phyloP scores from a whole-genome alignment of 1,139 yeast genomes.

The Arxiozyma slooffiae region DNA sequence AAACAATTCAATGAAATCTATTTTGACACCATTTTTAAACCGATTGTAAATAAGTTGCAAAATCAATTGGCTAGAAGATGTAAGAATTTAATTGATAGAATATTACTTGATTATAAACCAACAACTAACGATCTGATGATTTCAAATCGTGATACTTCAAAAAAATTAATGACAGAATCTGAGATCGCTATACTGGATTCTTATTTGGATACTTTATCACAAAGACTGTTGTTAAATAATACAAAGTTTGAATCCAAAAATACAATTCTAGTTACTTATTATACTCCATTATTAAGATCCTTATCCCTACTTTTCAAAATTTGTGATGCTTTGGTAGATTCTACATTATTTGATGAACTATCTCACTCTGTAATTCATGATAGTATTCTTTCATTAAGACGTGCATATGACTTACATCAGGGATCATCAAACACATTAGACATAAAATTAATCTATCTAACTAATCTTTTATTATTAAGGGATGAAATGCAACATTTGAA shows the following conservation, averaged over 20 bases:
- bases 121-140: constrained; percentile 56
- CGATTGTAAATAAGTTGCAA: constrained; percentile 69
- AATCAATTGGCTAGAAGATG: constrained; percentile 69
- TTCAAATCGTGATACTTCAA: constrained; percentile 35
- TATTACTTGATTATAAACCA: constrained; percentile 58
- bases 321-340: constrained; percentile 59
- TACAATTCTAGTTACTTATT: constrained; percentile 37
- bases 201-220: constrained; percentile 14
- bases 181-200: constrained; percentile 14
- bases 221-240: constrained; percentile 5
- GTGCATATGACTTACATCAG: constrained; percentile 38
- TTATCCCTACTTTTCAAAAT: constrained; percentile 64
- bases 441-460: constrained; percentile 57
- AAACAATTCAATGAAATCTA: constrained; percentile 32
- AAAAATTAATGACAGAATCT: constrained; percentile 15
- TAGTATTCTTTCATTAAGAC: constrained; percentile 51
- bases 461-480: constrained; percentile 60
- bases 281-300: constrained; percentile 67
- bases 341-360: constrained; percentile 73
- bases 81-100: constrained; percentile 60
- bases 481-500: constrained; percentile 71
- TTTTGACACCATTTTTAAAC: constrained; percentile 54
- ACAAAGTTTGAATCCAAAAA: constrained; percentile 13
- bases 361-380: constrained; percentile 83
- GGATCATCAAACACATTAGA: constrained; percentile 34